Evolutionary conservation across 306 rosid species (phyloP), one percentile per base, ranked within the genome.

Genomic region (Quercus parvula): DNA sequence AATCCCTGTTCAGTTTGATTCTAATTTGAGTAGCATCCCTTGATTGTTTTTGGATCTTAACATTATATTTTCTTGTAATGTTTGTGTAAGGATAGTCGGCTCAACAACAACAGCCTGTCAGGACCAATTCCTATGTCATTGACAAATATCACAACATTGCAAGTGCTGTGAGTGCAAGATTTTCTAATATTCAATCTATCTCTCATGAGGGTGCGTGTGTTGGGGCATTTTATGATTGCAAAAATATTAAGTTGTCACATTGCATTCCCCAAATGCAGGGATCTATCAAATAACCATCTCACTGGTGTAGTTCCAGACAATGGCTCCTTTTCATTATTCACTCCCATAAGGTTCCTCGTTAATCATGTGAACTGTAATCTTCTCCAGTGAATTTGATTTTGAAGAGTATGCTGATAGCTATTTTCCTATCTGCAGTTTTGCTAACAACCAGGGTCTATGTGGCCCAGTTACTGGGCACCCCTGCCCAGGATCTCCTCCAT

Each of bases 391-490:
- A 31, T 78, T 22, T 76, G 49, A 46, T 68, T 49, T 81, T 75
- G 76, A 61, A 12, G 24, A 7, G 2, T 58, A 46, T 76, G 76
- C 80, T 86, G 76, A 84, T 19, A 18, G 49, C 22, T 77, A n/a
- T 49, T 66, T 76, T 56, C 41, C 46, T 81, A 20, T 68, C 76
- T 86, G 83, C 94, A 96, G 99, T 96, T 96, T 93, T 91, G 96
- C 98, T 44, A 96, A 93, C 85, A 96, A 96, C 88, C 46, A 88
- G 92, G 88, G 38, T 86, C 91, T 96, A 17, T 96, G 99, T 81
- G 99, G 99, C 73, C 99, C 98, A n/a, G 99, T 96, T 33, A 91
- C 99, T 70, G 97, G 97, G 59, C 98, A 74, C 57, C 99, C 99
- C 28, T 96, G 99, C 89, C 99, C 99, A 20, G 98, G 98, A 75